Evolutionary conservation across 129 eudicot genomes (phyloP).

Genomic region (Artemisia annua): DNA sequence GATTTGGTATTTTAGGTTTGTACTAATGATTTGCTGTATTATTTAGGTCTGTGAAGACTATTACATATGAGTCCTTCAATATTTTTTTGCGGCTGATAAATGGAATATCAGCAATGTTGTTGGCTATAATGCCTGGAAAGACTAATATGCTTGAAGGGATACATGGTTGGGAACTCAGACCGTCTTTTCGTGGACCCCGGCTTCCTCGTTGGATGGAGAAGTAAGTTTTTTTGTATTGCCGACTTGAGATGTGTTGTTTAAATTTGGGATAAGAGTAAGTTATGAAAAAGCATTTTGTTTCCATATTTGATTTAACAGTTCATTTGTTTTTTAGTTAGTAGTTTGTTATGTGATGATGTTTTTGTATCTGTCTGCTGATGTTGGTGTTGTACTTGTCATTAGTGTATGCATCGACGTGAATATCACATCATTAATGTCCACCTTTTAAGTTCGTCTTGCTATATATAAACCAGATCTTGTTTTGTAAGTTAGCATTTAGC

Average conservation of each 20-base stretch:
- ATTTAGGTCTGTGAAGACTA: conserved; percentile 89
- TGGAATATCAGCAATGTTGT: conserved; percentile 82
- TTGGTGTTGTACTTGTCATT: not conserved
- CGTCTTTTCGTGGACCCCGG: conserved; percentile 92
- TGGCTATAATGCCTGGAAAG: conserved; percentile 89
- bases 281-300: conserved; percentile 3
- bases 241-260: not conserved
- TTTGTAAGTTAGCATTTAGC: not conserved
- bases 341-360: conserved; percentile 5
- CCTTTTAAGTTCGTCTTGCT: too few relatives aligned
- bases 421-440: too few relatives aligned
- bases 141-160: conserved; percentile 91
- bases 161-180: conserved; percentile 99
- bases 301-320: not conserved
- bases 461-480: not conserved
- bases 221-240: conserved; percentile 45
- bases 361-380: too few relatives aligned
- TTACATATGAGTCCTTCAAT: conserved; percentile 81
- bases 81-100: conserved; percentile 77
- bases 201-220: conserved; percentile 99
- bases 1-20: not conserved
- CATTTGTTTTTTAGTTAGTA: not conserved
- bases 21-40: conserved; percentile 10
- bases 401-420: not conserved
- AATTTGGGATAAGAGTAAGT: not conserved